Conservation (phyloP, 306 rosid genomes). For the Medicago ruthenica region DNA sequence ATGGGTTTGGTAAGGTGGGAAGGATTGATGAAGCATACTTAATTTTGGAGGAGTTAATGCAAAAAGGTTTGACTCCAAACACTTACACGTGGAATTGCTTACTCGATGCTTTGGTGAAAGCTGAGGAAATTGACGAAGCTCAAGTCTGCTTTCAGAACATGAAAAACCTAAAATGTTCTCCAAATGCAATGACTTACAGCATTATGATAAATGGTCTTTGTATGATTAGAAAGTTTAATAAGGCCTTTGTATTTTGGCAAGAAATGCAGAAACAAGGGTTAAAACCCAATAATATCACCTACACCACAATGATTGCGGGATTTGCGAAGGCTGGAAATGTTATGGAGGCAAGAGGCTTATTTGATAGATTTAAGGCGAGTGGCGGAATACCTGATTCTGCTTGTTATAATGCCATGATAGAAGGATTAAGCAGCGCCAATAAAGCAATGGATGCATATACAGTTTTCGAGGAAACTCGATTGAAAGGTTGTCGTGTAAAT, state of each 20-base stretch:
- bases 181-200: constrained; percentile 78
- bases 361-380: constrained; percentile 73
- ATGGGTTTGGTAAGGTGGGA: constrained; percentile 97
- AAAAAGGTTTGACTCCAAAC: constrained; percentile 79
- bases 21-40: constrained; percentile 93
- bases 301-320: constrained; percentile 90
- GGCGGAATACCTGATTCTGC: constrained; percentile 86
- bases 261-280: constrained; percentile 93
- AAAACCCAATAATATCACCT: constrained; percentile 76
- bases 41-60: constrained; percentile 93
- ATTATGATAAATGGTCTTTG: constrained; percentile 97
- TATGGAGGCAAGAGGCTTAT: constrained; percentile 70
- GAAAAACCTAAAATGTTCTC: constrained; percentile 77
- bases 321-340: constrained; percentile 90
- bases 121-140: constrained; percentile 91
- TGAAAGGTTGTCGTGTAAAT: constrained; percentile 68
- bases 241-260: constrained; percentile 97
- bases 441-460: constrained; percentile 82
- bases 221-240: constrained; percentile 81
- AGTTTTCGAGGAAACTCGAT: constrained; percentile 89
- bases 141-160: constrained; percentile 86
- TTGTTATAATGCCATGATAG: constrained; percentile 84
- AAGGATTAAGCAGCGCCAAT: constrained; percentile 77
- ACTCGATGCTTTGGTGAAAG: constrained; percentile 88
- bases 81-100: constrained; percentile 91